Percentiles rank a stretch among this genome's conserved stretches.
Conservation (phyloP, 1,139 yeast species). For the Ogataea hybrid region DNA sequence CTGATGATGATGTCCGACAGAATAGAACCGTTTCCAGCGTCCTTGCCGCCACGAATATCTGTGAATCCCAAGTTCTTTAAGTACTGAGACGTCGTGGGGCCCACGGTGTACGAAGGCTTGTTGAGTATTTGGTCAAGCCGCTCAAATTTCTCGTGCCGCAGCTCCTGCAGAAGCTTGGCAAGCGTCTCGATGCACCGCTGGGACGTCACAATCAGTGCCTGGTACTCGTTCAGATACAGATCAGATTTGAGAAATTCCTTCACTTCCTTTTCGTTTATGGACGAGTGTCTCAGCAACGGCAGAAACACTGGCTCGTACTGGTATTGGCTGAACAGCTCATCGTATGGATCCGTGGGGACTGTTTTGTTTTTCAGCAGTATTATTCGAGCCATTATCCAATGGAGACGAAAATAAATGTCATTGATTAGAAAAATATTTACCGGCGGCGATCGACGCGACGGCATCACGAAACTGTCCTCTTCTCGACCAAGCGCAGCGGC, state of each 20-base stretch:
- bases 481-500: constrained; percentile 18
- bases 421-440: not conserved
- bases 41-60: constrained; percentile 66
- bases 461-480: constrained; percentile 8
- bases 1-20: constrained; percentile 63
- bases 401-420: constrained; percentile 5
- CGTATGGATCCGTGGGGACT: constrained; percentile 64
- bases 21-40: constrained; percentile 79
- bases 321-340: constrained; percentile 36
- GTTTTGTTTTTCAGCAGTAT: constrained; percentile 67
- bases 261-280: constrained; percentile 46
- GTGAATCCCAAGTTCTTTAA: constrained; percentile 60
- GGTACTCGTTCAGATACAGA: constrained; percentile 40
- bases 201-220: constrained; percentile 75
- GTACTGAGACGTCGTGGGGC: constrained; percentile 81
- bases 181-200: constrained; percentile 90
- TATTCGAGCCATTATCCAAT: constrained; percentile 23
- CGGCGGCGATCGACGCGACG: constrained; percentile 5
- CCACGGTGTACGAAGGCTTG: constrained; percentile 79
- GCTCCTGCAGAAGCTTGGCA: constrained; percentile 40
- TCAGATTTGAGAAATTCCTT: constrained; percentile 40
- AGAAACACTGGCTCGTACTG: constrained; percentile 51
- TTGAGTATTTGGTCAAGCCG: constrained; percentile 33
- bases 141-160: constrained; percentile 19
- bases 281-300: constrained; percentile 68